Evolutionary conservation across 2,329 filamentous ascomycete species (phyloP), one percentile per base, ranked within the genome.

Genomic region (Paramyrothecium roridum): DNA sequence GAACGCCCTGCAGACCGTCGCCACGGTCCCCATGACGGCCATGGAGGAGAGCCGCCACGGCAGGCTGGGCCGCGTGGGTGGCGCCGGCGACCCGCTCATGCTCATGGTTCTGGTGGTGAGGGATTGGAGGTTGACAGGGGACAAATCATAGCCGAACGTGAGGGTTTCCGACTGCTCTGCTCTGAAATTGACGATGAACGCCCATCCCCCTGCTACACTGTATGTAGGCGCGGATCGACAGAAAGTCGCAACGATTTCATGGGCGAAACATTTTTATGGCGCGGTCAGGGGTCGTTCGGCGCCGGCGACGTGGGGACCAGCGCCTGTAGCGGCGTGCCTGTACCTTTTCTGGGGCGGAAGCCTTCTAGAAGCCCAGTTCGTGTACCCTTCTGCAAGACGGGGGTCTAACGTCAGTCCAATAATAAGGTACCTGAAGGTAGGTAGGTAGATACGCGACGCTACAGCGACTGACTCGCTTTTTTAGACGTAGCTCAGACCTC

Each of bases 41-140:
- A 86, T 80, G n/a, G 92, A 96, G 37, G 82, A 82, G 54, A 86
- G 74, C 59, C 90, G 88, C 88, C 89, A 92, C 72, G 85, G 76
- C 56, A 87, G 73, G 65, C 83, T 82, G 30, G 86, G 86, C 70
- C 80, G 74, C 55, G 59, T 57, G 46, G 67, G 63, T 51, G 69
- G 58, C 48, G 63, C 57, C 23, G 66, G 52, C 34, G 20, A 16
- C 22, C 50, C 52, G 12, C 59, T 56, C 60, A 65, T 67, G 53
- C 56, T 59, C 48, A 23, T 50, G 51, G 7, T 51, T 55, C 50
- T 49, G 13, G 30, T 40, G 52, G 22, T 21, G 23, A 17, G n/a
- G 50, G 33, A 48, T 33, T 54, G 49, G 43, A 23, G 23, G 33
- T 33, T 37, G 33, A 17, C 4, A 43, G 12, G 37, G 13, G 37